These are phyloP conservation scores for Aspergillus sp. DNA, from an alignment of 2,329 filamentous ascomycete genomes.

Conservation along the genomic window DNA sequence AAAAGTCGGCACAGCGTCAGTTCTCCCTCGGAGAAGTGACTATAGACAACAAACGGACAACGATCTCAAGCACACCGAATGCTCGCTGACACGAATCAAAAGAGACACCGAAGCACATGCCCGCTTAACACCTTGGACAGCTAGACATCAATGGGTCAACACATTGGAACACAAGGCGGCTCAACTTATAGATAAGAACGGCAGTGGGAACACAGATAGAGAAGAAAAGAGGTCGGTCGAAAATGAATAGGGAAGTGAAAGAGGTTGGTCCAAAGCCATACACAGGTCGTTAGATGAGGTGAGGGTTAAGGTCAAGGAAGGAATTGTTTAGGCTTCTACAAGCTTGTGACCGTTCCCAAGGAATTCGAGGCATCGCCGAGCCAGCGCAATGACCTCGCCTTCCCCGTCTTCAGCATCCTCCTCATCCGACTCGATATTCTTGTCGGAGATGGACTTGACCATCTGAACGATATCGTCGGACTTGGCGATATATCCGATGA, in stretches of 20 bases:
- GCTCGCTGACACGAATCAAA: slow-evolving; percentile 33
- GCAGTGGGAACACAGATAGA: slow-evolving; percentile 7
- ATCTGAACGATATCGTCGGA: slow-evolving; percentile 89
- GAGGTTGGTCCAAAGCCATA: slow-evolving; percentile 15
- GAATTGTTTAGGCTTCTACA: slow-evolving; percentile 67
- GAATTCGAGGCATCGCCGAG: slow-evolving; percentile 85
- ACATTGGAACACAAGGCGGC: slow-evolving; percentile 10
- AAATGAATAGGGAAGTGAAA: slow-evolving; percentile 15
- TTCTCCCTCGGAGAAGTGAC: slow-evolving; percentile 10
- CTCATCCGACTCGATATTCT: slow-evolving; percentile 82
- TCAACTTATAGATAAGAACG: slow-evolving; percentile 12
- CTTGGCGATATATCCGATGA: slow-evolving; percentile 86
- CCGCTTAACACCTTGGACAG: slow-evolving; percentile 33
- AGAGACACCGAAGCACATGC: slow-evolving; percentile 34
- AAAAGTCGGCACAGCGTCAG: slow-evolving; percentile 22
- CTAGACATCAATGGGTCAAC: slow-evolving; percentile 23
- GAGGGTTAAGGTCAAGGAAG: not conserved
- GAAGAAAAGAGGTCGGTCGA: slow-evolving; percentile 17
- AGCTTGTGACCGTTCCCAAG: slow-evolving; percentile 78
- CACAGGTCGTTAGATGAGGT: slow-evolving; percentile 1
- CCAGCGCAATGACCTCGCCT: slow-evolving; percentile 87
- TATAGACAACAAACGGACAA: slow-evolving; percentile 14
- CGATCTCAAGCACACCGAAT: slow-evolving; percentile 32
- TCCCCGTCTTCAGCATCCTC: slow-evolving; percentile 88
- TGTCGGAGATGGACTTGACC: slow-evolving; percentile 88